Conservation (phyloP, 108 stramenopile species). For the Epithemia pelagica region DNA sequence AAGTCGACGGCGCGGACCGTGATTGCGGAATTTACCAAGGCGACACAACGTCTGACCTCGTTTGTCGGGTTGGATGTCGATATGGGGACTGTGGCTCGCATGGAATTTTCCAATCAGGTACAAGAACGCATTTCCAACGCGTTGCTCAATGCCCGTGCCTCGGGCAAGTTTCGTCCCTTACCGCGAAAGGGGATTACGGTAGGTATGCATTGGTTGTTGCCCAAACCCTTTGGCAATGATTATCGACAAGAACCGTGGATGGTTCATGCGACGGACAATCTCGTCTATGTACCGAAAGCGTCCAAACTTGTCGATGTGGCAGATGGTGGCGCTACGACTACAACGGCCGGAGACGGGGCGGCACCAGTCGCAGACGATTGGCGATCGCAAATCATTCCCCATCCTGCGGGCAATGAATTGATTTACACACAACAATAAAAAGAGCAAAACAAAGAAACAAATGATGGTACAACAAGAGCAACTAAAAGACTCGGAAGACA, state of each 20-base stretch:
- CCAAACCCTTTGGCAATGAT: slow-evolving; percentile 88
- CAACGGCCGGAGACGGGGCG: slow-evolving; percentile 58
- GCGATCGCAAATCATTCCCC: slow-evolving; percentile 71
- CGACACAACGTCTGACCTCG: slow-evolving; percentile 40
- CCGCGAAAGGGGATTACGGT: slow-evolving; percentile 87
- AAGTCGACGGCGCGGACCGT: slow-evolving; percentile 37
- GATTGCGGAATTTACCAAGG: slow-evolving; percentile 42
- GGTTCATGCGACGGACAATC: slow-evolving; percentile 65
- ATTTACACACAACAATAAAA: slow-evolving; percentile 67
- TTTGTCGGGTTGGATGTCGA: slow-evolving; percentile 11
- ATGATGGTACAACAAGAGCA: too few species aligned
- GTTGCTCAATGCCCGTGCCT: slow-evolving; percentile 62
- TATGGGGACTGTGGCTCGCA: slow-evolving; percentile 24
- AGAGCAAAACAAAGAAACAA: too few species aligned
- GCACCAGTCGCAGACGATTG: slow-evolving; percentile 70
- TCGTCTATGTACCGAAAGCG: slow-evolving; percentile 64
- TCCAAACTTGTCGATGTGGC: slow-evolving; percentile 3
- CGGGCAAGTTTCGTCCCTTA: slow-evolving; percentile 65
- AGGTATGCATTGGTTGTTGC: slow-evolving; percentile 88
- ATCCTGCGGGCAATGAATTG: slow-evolving; percentile 73
- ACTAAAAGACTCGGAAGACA: too few species aligned
- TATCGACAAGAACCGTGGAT: slow-evolving; percentile 77
- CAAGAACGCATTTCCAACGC: slow-evolving; percentile 61
- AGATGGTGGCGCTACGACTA: slow-evolving; percentile 16
- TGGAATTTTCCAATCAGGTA: slow-evolving; percentile 33